Base-by-base conservation (phyloP, 106 monocot genomes). In the Dioscorea zingiberensis region DNA sequence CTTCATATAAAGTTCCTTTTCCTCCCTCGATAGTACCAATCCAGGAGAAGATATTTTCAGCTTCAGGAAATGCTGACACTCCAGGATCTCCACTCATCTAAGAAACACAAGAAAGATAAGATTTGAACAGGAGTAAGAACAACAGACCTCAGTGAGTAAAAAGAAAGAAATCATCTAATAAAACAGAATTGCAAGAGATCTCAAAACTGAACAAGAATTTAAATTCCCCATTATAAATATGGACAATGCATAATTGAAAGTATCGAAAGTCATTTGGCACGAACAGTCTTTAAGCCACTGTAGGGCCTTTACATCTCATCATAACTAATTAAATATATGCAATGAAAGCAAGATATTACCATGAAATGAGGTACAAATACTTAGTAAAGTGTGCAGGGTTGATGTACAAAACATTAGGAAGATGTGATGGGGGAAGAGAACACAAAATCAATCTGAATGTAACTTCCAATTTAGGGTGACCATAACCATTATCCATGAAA, bases 41-140 rank as follows among this genome's bases (percentile, higher is more conserved):
- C 88, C 88, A 89, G 45, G 73, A 81, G 72, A 89, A 89, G 23
- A 89, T 89, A 53, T 89, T 89, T 71, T 89, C 88, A 30, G 74
- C 73, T 69, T 84, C 84, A 45, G 88, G 88, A 73, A 89, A 89
- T 44, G 88, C 88, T 25, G 88, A 89, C 18, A 89, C 78, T 65
- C 88, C 88, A 64, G 67, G 54, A 55, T 81, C 81, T 64, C 65
- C 81, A 68, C 78, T 84, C 88, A 89, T 89, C 88, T 89, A 65
- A 11, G 30, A 46, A 26, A 46, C 6, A 27, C 17, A 25, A 59
- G 4, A 7, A 38, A 24, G 8, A 48, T 24, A 22, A 47, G n/a
- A 21, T 2, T 22, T 23, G 47, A 48, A 23, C 22, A 19, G 47
- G 13, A 46, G 3, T 4, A 60, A 27, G n/a, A 27, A 28, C 27